Evolutionary conservation across 2,329 filamentous ascomycete species (phyloP), one percentile per base, ranked within the genome.

Genomic region (Amylocarpus encephaloides): DNA sequence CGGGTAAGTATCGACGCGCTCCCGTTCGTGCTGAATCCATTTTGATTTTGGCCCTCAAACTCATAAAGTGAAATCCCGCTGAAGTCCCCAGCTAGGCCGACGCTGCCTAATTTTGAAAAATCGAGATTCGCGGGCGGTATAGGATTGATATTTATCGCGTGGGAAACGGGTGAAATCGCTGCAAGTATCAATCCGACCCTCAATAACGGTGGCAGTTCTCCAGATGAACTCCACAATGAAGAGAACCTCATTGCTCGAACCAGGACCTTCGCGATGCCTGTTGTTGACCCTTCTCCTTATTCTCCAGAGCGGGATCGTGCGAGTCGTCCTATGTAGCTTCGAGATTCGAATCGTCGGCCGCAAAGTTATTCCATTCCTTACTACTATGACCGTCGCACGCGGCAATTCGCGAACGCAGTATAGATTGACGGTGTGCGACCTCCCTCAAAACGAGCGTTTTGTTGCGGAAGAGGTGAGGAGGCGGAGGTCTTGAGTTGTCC

Each of bases 21-120:
- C 65, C 87, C 88, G 73, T 95, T 90, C 52, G 77, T 80, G 62
- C 72, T 82, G 61, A 81, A 79, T 13, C 77, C 71, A 53, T 76
- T 73, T 67, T 92, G 81, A 51, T 75, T 83, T 67, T 98, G 92
- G 55, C 86, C 88, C 62, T 85, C 76, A 63, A 83, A 97, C 65
- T 91, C 75, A 72, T 93, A 97, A 35, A 96, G 73, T 11, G 93
- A 96, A 62, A 97, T 86, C 48, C 90, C 88, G 63, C 88, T 82
- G 67, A 95, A 98, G 69, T 96, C 85, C 61, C 93, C 93, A 1
- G 83, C 86, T 52, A 98, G 77, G 48, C 87, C 90, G 59, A 96
- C 83, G 61, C 86, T 82, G 51, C 93, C 93, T 33, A 98, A 74
- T 50, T 82, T 73, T 26, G 78, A 79, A 52, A 95, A 77, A 65